Base-by-base conservation (phyloP, 768 basidiomycete species). In the Dioszegia hungarica region DNA sequence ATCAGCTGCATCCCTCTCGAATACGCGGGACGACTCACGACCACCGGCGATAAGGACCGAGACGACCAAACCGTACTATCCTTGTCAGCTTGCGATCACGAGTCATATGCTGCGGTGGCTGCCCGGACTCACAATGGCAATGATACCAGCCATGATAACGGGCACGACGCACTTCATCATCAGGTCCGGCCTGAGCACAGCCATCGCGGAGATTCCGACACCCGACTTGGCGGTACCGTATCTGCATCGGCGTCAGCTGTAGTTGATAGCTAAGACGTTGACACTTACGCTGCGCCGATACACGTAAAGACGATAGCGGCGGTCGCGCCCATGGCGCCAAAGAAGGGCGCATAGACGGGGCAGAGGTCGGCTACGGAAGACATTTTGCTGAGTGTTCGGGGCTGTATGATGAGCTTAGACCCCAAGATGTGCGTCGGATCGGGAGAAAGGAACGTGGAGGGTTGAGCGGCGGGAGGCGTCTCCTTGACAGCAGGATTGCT, bases 101-200 rank as follows among this genome's bases (percentile, higher is more conserved):
- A n/a, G 11, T 19, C 29, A 24, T 34, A 14, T 6, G 6, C 0
- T 17, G 19, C 1, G 46, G 19, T 22, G 15, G n/a, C n/a, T n/a
- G n/a, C n/a, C n/a, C n/a, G 14, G 20, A 85, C 90, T 64, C 67
- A 98, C 94, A 59, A 76, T 76, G 77, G 89, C 94, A 80, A 98
- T 95, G 81, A 98, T 98, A 91, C 94, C 94, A 82, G 94, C 94
- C 94, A 98, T 97, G 79, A 99, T 88, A 77, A 97, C 92, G 43
- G 93, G 93, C 50, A 98, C 85, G 63, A 88, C 86, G 84, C 88
- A 93, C 82, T 87, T 91, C 89, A 98, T 94, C 89, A 97, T 93
- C 54, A 76, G 81, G 81, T 94, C 93, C 49, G 93, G 94, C 62
- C 92, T 86, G 57, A 95, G 85, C 67, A 94, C 90, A 54, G 93